Percentiles rank a stretch among this genome's conserved stretches.
phyloP scores from a whole-genome alignment of 805 yeast species.

The Saturnispora saitoi region DNA sequence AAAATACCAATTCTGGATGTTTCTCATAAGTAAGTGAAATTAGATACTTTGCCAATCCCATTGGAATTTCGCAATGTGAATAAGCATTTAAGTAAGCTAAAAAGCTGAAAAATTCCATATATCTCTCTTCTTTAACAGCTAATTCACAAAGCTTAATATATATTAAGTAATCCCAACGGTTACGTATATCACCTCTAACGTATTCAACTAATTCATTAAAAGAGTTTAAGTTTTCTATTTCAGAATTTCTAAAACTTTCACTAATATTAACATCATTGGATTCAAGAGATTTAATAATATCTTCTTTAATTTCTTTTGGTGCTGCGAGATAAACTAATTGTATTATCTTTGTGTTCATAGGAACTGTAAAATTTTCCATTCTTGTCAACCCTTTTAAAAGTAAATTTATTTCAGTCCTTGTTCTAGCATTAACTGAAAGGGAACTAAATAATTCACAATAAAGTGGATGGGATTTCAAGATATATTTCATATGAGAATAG shows the following conservation, averaged over 20 bases:
- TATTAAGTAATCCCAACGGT: constrained; percentile 3
- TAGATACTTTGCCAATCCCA: background rate
- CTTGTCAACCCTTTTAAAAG: background rate
- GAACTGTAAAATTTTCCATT: background rate
- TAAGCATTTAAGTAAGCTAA: constrained; percentile 1
- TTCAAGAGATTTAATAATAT: background rate
- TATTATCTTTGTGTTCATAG: background rate
- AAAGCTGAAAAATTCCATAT: constrained; percentile 8
- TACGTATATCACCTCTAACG: background rate
- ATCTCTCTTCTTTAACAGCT: constrained; percentile 8
- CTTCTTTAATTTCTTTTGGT: background rate
- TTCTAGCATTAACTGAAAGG: background rate
- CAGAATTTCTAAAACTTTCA: background rate
- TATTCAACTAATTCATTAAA: background rate
- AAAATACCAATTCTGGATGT: background rate
- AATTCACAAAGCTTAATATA: constrained; percentile 4
- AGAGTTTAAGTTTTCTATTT: background rate
- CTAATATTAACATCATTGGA: background rate
- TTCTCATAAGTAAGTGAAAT: background rate
- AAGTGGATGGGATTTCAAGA: background rate
- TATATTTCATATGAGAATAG: background rate
- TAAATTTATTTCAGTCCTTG: background rate
- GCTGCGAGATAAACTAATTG: background rate
- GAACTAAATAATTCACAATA: background rate
- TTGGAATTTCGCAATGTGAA: constrained; percentile 10